phyloP scores from a whole-genome alignment of 2,329 filamentous ascomycete species.

The Verticillium albo-atrum region DNA sequence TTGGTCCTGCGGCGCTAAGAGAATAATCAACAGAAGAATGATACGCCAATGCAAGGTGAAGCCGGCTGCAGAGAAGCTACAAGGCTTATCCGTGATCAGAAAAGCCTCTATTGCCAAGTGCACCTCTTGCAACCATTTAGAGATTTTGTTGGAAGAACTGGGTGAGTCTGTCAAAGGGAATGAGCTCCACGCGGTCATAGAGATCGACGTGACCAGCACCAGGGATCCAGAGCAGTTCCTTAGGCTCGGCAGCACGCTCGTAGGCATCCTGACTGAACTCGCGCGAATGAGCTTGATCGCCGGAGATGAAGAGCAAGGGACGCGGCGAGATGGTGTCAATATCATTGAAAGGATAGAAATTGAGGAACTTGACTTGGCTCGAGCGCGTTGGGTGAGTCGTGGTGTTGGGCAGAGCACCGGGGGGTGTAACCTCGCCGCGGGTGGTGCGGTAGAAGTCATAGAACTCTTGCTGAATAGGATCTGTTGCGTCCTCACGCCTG shows the following conservation, averaged over 20 bases:
- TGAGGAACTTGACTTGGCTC: slow-evolving; percentile 25
- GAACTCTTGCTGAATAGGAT: slow-evolving; percentile 2
- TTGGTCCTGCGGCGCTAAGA: too few species aligned
- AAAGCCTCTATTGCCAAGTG: too few species aligned
- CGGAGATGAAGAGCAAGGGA: slow-evolving; percentile 19
- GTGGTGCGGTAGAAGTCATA: slow-evolving; percentile 8
- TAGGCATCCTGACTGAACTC: slow-evolving; percentile 23
- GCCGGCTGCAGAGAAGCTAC: too few species aligned
- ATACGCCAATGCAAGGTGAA: too few species aligned
- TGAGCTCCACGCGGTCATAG: slow-evolving; percentile 29
- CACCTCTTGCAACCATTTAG: too few species aligned
- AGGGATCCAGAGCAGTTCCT: slow-evolving; percentile 26
- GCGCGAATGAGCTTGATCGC: slow-evolving; percentile 20
- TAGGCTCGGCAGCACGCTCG: slow-evolving; percentile 23
- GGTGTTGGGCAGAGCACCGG: slow-evolving; percentile 10
- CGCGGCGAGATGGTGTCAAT: slow-evolving; percentile 23
- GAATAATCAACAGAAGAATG: too few species aligned
- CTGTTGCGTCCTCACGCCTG: not conserved
- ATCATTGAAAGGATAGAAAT: slow-evolving; percentile 23
- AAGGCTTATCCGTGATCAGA: too few species aligned
- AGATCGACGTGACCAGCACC: slow-evolving; percentile 28
- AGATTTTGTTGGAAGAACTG: slow-evolving; percentile 15
- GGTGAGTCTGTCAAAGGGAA: slow-evolving; percentile 24
- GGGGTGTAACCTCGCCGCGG: slow-evolving; percentile 5
- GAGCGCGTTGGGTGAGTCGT: slow-evolving; percentile 25